Percentiles rank a stretch among this genome's conserved stretches.
These are phyloP conservation scores for Thelonectria blattea DNA, from an alignment of 2,329 filamentous ascomycete genomes.

Conservation along the genomic window DNA sequence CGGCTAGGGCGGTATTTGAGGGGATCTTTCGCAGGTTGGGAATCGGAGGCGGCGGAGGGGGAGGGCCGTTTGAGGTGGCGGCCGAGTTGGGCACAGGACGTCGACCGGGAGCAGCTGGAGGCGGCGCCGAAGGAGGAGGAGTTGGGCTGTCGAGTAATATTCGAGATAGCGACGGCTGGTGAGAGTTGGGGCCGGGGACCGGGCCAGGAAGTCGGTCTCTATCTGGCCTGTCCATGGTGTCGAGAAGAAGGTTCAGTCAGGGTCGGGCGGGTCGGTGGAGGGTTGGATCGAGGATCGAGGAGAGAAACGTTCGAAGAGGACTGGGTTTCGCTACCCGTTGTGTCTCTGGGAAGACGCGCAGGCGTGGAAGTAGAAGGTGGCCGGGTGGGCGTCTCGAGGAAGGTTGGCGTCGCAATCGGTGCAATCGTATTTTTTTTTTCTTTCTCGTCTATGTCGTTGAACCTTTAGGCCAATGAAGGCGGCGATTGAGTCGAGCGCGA, in stretches of 20 bases:
- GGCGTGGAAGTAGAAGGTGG: slow-evolving; percentile 24
- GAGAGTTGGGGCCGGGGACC: slow-evolving; percentile 32
- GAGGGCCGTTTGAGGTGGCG: slow-evolving; percentile 48
- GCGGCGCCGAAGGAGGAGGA: slow-evolving; percentile 22
- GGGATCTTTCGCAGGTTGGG: slow-evolving; percentile 55
- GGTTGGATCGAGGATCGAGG: slow-evolving; percentile 28
- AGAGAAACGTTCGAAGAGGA: slow-evolving; percentile 26
- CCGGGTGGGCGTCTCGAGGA: slow-evolving; percentile 32
- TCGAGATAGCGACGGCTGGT: slow-evolving; percentile 40
- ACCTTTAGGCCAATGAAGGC: slow-evolving; percentile 41
- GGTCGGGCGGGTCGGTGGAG: slow-evolving; percentile 29
- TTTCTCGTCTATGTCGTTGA: slow-evolving; percentile 4
- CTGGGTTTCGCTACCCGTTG: slow-evolving; percentile 10
- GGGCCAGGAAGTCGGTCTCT: slow-evolving; percentile 35
- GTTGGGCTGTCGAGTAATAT: slow-evolving; percentile 50
- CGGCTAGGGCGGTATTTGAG: slow-evolving; percentile 55
- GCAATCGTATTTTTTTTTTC: slow-evolving; percentile 18
- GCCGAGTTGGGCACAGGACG: slow-evolving; percentile 48
- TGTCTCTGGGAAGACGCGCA: slow-evolving; percentile 32
- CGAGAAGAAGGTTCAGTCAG: slow-evolving; percentile 24
- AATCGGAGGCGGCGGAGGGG: slow-evolving; percentile 53
- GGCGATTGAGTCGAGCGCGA: slow-evolving; percentile 38
- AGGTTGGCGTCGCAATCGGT: slow-evolving; percentile 24
- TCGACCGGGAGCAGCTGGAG: slow-evolving; percentile 39
- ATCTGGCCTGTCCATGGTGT: slow-evolving; percentile 45